phyloP scores from a whole-genome alignment of 75 land plant genomes.

The Azolla pinnata region DNA sequence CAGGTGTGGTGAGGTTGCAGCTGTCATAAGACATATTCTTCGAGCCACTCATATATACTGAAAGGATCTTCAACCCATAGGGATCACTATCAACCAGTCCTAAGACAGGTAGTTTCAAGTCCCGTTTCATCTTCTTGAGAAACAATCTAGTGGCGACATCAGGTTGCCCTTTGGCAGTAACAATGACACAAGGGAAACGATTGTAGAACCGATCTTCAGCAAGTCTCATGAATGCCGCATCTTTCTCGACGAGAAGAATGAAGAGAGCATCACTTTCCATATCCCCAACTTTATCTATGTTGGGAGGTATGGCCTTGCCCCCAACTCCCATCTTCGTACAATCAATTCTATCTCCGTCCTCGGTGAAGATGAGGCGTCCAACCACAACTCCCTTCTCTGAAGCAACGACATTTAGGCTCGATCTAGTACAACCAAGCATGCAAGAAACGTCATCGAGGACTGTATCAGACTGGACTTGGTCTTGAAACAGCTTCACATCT shows the following conservation, averaged over 20 bases:
- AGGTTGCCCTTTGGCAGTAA: constrained; percentile 47
- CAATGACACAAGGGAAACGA: constrained; percentile 84
- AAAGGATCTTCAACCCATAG: constrained; percentile 85
- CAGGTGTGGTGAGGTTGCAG: constrained; percentile 83
- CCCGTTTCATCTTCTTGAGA: constrained; percentile 77
- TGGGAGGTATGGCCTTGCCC: constrained; percentile 97
- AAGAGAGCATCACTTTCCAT: constrained; percentile 86
- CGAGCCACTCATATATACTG: constrained; percentile 93
- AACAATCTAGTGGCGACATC: constrained; percentile 33
- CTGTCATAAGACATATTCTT: constrained; percentile 98
- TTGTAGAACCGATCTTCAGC: constrained; percentile 94
- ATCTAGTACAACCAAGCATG: constrained; percentile 86
- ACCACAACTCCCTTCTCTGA: constrained; percentile 38
- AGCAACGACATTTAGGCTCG: constrained; percentile 29
- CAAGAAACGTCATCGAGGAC: constrained; percentile 90
- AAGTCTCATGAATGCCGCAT: constrained; percentile 88
- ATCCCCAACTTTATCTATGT: constrained; percentile 74
- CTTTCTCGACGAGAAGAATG: constrained; percentile 92
- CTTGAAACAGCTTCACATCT: constrained; percentile 88
- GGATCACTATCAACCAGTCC: constrained; percentile 95
- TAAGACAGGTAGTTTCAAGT: constrained; percentile 77
- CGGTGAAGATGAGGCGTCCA: constrained; percentile 53
- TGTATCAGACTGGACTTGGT: constrained; percentile 77
- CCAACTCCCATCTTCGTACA: constrained; percentile 98
- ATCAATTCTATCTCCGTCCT: constrained; percentile 85